Evolutionary conservation across 73 alveolate species (phyloP).

Genomic region (Symbiodinium natans): DNA sequence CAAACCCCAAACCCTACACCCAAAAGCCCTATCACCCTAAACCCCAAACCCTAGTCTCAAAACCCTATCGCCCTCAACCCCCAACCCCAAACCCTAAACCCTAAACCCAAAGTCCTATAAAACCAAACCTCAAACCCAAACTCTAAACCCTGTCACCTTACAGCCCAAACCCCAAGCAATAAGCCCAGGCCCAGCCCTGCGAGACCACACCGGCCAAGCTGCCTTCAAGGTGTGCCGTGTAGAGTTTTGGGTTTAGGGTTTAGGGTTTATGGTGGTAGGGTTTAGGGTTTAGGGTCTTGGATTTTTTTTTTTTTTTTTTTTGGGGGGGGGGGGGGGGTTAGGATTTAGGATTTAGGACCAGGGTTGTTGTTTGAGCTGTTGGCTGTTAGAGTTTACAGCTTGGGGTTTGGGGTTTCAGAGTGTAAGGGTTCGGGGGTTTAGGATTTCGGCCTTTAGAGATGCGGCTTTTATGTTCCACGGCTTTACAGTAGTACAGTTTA

Average conservation of each 20-base stretch:
- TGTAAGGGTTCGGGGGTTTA: neutral
- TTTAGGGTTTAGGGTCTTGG: no score
- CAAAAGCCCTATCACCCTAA: no score
- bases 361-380: neutral
- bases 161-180: neutral
- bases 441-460: neutral
- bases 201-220: neutral
- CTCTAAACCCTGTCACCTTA: neutral
- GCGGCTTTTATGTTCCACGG: neutral
- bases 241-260: no score
- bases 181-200: neutral
- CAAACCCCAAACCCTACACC: no score
- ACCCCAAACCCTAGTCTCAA: no score
- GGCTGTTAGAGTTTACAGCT: neutral
- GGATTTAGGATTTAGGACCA: neutral
- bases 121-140: neutral
- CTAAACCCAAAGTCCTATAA: no score
- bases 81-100: no score
- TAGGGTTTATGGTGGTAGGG: no score
- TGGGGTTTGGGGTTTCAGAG: neutral
- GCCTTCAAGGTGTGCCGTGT: neutral
- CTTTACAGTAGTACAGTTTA: neutral
- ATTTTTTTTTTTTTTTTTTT: no score
- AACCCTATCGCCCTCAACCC: no score
- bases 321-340: neutral